A percentile compares a stretch with the other conserved stretches of the same genome.
These are phyloP conservation scores for Alternaria dauci DNA, from an alignment of 2,329 filamentous ascomycete genomes.

Conservation along the genomic window DNA sequence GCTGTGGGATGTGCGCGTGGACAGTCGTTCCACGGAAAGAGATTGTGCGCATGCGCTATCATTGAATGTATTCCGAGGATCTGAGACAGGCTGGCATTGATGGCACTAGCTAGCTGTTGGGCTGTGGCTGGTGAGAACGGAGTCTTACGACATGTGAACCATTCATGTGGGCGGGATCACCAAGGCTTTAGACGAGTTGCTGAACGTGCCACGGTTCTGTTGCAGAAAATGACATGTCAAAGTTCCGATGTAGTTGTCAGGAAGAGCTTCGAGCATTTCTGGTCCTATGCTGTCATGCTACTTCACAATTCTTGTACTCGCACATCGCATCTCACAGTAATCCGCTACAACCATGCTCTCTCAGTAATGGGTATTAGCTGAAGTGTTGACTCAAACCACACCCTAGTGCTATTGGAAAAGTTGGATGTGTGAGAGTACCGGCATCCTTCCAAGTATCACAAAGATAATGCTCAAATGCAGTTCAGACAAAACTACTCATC, in stretches of 20 bases:
- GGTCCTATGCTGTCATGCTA: background rate
- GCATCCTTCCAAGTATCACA: background rate
- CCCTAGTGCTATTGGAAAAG: background rate
- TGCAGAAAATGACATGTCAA: background rate
- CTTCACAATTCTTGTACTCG: background rate
- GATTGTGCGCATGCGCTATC: background rate
- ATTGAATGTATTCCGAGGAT: background rate
- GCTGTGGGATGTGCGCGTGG: background rate
- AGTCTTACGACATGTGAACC: background rate
- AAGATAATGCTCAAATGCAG: background rate
- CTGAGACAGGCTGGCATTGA: background rate
- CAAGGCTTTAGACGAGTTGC: background rate
- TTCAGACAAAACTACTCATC: background rate
- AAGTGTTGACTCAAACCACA: background rate
- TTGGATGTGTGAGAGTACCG: background rate
- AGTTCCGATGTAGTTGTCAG: background rate
- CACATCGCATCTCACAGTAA: background rate
- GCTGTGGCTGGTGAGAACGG: background rate
- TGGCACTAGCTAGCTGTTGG: background rate
- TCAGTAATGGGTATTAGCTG: background rate
- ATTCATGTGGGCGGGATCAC: background rate
- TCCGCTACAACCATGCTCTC: background rate
- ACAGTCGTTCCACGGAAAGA: slow-evolving; percentile 1
- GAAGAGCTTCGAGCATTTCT: background rate
- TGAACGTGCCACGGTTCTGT: background rate